These are phyloP conservation scores for Crithidia bombi DNA, from an alignment of 208 protist species.

Conservation along the genomic window DNA sequence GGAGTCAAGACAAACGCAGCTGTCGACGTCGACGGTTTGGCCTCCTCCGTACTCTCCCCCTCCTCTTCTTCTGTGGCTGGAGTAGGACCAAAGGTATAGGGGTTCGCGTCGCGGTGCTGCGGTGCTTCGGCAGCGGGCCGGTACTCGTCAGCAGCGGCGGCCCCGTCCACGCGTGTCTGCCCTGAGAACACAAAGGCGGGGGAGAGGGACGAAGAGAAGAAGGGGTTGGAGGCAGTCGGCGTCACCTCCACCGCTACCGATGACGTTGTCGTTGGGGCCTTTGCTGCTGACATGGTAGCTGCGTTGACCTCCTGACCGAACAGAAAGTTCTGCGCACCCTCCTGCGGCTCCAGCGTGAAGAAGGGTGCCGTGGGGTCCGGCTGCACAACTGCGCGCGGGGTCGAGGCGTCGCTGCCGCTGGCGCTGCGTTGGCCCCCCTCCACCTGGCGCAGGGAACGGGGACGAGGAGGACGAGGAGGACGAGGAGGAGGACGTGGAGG, in stretches of 20 bases:
- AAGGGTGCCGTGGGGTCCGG: conserved; percentile 5
- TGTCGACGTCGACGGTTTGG: not conserved
- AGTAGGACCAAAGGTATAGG: conserved; percentile 21
- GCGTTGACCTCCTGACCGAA: not conserved
- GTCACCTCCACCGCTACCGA: conserved; percentile 3
- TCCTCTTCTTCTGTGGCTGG: not conserved
- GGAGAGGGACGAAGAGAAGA: conserved; percentile 19
- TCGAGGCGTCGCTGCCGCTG: conserved; percentile 14
- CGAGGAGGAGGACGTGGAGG: not conserved
- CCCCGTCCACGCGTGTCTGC: too few species aligned
- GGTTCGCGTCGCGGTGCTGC: not conserved
- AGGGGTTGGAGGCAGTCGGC: conserved; percentile 21
- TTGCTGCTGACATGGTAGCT: not conserved
- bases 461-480: not conserved
- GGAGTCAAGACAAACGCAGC: conserved; percentile 27
- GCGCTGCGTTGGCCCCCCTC: conserved; percentile 10
- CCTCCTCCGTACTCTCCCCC: not conserved
- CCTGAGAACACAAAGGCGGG: too few species aligned
- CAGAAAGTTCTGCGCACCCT: not conserved
- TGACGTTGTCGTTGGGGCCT: too few species aligned
- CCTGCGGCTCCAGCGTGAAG: conserved; percentile 26
- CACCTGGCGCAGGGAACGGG: too few species aligned
- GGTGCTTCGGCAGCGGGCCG: not conserved
- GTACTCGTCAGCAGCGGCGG: too few species aligned
- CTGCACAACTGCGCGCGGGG: not conserved